Evolutionary conservation across 2,329 filamentous ascomycete species (phyloP).

Genomic region (Lecanicillium sp.): DNA sequence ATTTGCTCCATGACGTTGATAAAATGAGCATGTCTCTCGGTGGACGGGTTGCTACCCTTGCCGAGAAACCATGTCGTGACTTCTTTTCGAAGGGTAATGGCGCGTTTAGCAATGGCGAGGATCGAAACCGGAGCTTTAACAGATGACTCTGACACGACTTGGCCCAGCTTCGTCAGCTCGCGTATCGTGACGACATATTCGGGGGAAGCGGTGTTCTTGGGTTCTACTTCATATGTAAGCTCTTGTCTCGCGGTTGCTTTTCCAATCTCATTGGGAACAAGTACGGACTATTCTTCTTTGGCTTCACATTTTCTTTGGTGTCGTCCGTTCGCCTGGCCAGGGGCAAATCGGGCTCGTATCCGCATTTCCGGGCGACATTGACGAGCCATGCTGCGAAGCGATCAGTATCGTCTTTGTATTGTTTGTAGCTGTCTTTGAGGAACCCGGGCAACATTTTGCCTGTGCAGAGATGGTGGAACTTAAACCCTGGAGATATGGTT

Average conservation of each 20-base stretch:
- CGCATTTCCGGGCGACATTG: conserved; percentile 17
- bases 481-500: no score
- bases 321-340: conserved; percentile 6
- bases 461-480: no score
- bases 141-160: no score
- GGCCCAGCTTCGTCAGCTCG: no score
- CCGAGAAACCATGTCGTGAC: conserved; percentile 20
- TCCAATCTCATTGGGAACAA: no score
- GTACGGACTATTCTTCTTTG: no score
- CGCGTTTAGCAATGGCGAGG: conserved; percentile 15
- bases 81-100: conserved; percentile 14
- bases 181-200: no score
- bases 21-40: conserved; percentile 14
- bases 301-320: not conserved
- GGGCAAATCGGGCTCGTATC: conserved; percentile 12
- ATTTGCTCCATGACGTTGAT: no score
- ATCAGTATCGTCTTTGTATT: conserved; percentile 20
- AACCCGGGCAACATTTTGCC: conserved; percentile 16
- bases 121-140: conserved; percentile 2
- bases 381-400: conserved; percentile 20
- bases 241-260: no score
- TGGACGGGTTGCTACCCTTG: conserved; percentile 13
- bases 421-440: conserved; percentile 17
- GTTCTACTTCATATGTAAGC: no score
- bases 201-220: no score